These are phyloP conservation scores for Boletus reticuloceps DNA, from an alignment of 768 basidiomycete genomes.

Conservation along the genomic window DNA sequence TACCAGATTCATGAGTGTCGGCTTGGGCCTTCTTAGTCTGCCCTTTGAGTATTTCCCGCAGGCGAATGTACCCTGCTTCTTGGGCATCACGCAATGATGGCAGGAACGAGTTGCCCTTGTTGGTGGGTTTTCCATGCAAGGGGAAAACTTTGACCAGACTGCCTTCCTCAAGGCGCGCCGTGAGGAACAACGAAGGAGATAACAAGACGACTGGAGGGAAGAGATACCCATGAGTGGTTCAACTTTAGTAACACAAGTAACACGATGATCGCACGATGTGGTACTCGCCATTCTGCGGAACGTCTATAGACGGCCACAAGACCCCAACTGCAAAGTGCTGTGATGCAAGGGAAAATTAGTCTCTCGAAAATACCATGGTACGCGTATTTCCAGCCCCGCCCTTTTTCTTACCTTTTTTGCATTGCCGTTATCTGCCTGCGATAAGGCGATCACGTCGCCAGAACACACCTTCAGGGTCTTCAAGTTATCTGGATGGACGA, in stretches of 20 bases:
- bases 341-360: conserved; percentile 16
- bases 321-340: conserved; percentile 67
- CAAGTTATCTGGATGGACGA: conserved; percentile 59
- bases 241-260: conserved; percentile 10
- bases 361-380: conserved; percentile 7
- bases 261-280: not conserved
- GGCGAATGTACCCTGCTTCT: conserved; percentile 50
- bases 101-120: conserved; percentile 41
- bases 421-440: conserved; percentile 34
- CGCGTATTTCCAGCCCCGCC: conserved; percentile 9
- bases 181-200: conserved; percentile 57
- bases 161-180: conserved; percentile 54
- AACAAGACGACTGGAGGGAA: conserved; percentile 48
- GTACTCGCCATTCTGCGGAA: conserved; percentile 56
- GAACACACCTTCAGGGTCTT: conserved; percentile 62
- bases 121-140: conserved; percentile 38
- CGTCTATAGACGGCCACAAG: conserved; percentile 72
- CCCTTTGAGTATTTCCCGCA: conserved; percentile 45
- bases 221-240: conserved; percentile 7
- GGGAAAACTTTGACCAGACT: conserved; percentile 47
- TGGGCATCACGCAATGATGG: conserved; percentile 48
- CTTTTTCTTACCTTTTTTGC: conserved; percentile 35
- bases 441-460: conserved; percentile 65
- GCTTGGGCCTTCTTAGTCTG: conserved; percentile 18
- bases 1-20: conserved; percentile 23